Evolutionary conservation across 768 basidiomycete species (phyloP).

Genomic region (Kondoa subrosea): DNA sequence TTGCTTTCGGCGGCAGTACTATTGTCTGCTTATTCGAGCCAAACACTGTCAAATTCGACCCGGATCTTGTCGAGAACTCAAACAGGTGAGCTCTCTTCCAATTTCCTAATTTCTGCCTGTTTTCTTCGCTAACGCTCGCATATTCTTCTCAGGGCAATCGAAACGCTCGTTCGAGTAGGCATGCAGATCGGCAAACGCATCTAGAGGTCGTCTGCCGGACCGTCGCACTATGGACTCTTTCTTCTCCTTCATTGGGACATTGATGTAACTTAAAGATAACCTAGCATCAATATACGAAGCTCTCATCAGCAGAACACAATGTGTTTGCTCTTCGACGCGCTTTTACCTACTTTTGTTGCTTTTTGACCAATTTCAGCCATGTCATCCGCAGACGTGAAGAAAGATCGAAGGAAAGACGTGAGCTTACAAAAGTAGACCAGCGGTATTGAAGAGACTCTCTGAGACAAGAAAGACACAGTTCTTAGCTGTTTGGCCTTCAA

Average conservation of each 20-base stretch:
- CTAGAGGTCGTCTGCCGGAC: too few species aligned
- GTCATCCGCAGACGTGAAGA: not conserved
- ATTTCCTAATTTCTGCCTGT: not conserved
- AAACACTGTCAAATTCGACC: constrained; percentile 66
- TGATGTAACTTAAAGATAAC: too few species aligned
- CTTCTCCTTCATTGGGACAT: too few species aligned
- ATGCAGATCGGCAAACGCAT: constrained; percentile 14
- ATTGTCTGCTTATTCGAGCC: constrained; percentile 81
- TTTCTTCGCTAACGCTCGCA: constrained; percentile 7
- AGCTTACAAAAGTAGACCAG: not conserved
- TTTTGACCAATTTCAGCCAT: not conserved
- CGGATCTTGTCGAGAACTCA: not conserved
- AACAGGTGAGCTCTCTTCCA: constrained; percentile 8
- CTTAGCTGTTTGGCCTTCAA: constrained; percentile 49
- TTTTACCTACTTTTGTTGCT: too few species aligned
- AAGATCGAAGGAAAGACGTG: not conserved
- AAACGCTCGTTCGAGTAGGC: constrained; percentile 20
- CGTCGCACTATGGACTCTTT: too few species aligned
- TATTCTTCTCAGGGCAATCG: constrained; percentile 13
- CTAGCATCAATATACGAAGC: too few species aligned
- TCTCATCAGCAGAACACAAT: too few species aligned
- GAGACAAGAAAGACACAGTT: constrained; percentile 44
- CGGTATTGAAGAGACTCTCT: too few species aligned
- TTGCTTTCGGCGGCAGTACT: constrained; percentile 55
- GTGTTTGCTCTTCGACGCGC: too few species aligned